These are phyloP conservation scores for Trichosporon coremiiforme DNA, from an alignment of 1,284 basidiomycete genomes.

Conservation along the genomic window DNA sequence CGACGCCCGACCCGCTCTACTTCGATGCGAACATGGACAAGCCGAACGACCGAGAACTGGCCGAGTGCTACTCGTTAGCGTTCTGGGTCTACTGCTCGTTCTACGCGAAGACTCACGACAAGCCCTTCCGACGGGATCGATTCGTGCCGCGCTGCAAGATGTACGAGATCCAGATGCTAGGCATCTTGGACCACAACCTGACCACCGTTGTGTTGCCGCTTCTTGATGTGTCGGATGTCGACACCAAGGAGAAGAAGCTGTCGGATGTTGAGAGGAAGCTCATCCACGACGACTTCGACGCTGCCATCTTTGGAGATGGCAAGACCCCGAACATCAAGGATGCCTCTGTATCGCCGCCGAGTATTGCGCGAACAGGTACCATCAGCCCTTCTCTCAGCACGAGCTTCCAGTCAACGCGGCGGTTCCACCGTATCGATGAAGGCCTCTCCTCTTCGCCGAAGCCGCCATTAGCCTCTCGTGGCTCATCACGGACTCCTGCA, in stretches of 20 bases:
- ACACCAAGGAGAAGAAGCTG: conserved; percentile 28
- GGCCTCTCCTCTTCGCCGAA: conserved; percentile 10
- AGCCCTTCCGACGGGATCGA: conserved; percentile 80
- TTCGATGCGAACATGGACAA: conserved; percentile 60
- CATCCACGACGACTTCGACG: conserved; percentile 46
- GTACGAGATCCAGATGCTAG: conserved; percentile 92
- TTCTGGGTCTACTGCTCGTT: conserved; percentile 56
- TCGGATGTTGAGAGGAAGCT: conserved; percentile 39
- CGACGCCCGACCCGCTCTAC: conserved; percentile 74
- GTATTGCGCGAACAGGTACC: conserved; percentile 15
- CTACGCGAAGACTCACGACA: conserved; percentile 56
- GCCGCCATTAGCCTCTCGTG: conserved; percentile 19
- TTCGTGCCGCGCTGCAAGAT: conserved; percentile 89
- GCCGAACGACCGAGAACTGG: conserved; percentile 43
- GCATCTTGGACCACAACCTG: conserved; percentile 83
- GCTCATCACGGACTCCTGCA: conserved; percentile 11
- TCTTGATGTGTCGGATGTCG: conserved; percentile 57
- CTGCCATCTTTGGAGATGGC: conserved; percentile 38
- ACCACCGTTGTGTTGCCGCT: conserved; percentile 81
- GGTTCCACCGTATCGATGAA: conserved; percentile 39
- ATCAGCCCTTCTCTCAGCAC: conserved; percentile 26
- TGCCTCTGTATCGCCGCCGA: conserved; percentile 16
- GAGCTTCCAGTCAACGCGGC: conserved; percentile 49
- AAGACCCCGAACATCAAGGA: conserved; percentile 4
- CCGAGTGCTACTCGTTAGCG: conserved; percentile 53